Conservation (phyloP, 768 basidiomycete genomes). For the Leucosporidium creatinivorum region DNA sequence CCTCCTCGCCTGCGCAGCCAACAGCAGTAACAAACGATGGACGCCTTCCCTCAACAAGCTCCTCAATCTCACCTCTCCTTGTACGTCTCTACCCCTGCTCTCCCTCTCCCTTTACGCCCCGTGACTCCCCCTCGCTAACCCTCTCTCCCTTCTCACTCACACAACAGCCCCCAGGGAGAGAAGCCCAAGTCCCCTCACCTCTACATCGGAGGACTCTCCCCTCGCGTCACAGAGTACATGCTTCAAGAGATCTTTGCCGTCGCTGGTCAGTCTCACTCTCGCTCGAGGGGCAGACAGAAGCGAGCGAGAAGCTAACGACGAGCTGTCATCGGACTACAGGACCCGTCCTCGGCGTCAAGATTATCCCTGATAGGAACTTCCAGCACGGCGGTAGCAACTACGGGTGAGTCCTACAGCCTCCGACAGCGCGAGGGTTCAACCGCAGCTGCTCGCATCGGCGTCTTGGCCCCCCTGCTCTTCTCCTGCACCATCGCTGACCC, state of each 20-base stretch:
- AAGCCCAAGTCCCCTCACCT: constrained; percentile 66
- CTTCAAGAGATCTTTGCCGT: constrained; percentile 64
- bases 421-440: not conserved
- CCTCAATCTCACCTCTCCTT: not conserved
- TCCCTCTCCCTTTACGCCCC: not conserved
- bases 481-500: not conserved
- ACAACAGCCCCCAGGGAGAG: constrained; percentile 9
- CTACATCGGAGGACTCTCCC: constrained; percentile 96
- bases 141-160: not conserved
- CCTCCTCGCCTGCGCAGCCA: not conserved
- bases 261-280: constrained; percentile 31
- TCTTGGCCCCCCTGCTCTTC: not conserved
- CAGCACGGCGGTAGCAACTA: constrained; percentile 99
- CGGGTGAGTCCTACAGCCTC: constrained; percentile 54
- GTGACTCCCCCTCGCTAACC: not conserved
- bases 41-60: not conserved
- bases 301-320: not conserved
- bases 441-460: not conserved
- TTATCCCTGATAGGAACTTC: constrained; percentile 98
- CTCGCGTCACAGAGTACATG: constrained; percentile 98
- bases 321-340: constrained; percentile 44
- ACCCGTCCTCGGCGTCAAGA: constrained; percentile 97
- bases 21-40: not conserved
- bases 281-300: not conserved
- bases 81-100: no score